Base-by-base conservation (phyloP, 1,284 basidiomycete species). In the Ganoderma resinaceum region DNA sequence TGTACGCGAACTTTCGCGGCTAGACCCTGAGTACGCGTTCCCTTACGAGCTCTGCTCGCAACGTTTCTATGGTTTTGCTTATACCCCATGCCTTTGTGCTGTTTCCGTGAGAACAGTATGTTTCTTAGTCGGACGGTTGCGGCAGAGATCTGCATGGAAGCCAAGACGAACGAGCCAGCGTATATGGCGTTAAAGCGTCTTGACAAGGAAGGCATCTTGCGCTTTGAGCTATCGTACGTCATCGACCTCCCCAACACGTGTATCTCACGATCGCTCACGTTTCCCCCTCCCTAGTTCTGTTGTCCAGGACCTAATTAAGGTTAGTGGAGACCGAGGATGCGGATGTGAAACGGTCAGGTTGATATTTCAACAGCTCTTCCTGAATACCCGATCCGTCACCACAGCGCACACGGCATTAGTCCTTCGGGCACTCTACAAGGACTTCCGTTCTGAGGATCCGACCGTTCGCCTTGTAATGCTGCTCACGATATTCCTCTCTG, bases 131-230 rank as follows among this genome's bases (percentile, higher is more conserved):
- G 91, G 59, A 93, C 91, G 14, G 91, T 93, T 29, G 91, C 91
- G 1, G 91, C 89, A 3, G 92, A 93, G 77, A 85, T 92, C 35
- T 92, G 91, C 75, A 91, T 93, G 89, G 92, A 93, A 77, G 86
- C 88, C 23, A 89, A 89, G 78, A 78, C 82, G 16, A 93, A 93
- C 69, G 88, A 89, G 65, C 79, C 85, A 7, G 91, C 87, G 16
- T 93, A 92, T 77, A 78, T 79, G 42, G 91, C 90, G 38, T 80
- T 93, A 63, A 91, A 90, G 77, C 80, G 81, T 66, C 81, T 93
- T 52, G 86, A 92, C 78, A 86, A 86, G 70, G 82, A 85, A 37
- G 87, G 88, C 6, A 81, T 86, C 65, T 82, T 93, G 23, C 83
- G 84, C 18, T 93, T 92, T 75, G 75, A 77, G 62, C 65, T 91